Base-by-base conservation (phyloP, 305 asterid genomes). In the Ajuga reptans region DNA sequence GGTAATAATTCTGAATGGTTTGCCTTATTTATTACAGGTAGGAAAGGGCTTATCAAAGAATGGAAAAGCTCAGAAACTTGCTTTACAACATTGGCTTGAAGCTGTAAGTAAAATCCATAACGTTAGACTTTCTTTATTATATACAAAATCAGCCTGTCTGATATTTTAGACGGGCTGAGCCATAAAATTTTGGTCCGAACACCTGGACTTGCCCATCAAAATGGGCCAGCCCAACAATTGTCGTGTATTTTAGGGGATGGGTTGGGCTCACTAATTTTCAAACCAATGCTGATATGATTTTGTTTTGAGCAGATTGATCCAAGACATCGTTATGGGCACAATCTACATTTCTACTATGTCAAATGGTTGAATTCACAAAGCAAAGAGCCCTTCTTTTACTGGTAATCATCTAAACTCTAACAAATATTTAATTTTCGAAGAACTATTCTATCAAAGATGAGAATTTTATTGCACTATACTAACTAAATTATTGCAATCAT, bases 11-110 rank as follows among this genome's bases (percentile, higher is more conserved):
- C 54, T 3, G 55, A 6, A 6, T 66, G 11, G 4, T 17, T 62
- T 27, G 8, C 9, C 31, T 37, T 50, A 8, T 69, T 9, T 4
- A 17, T 72, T 50, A 55, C 72, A 84, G 89, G 85, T 84, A 0
- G 92, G 92, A 34, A 93, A 93, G 78, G 99, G 99, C 18, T 73
- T 93, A 29, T 93, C 95, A 0, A 89, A 87, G 83, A 89, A 91
- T 60, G 77, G 80, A 2, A 91, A 89, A 84, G 99, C 99, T 16
- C 97, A 79, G 71, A 93, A 93, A 75, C 92, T 93, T 68, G 96
- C 97, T 29, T 72, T 93, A 57, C 97, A 91, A 60, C 99, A 93
- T 80, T 93, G 99, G 99, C 99, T 93, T n/a, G 97, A 93, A 83
- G 99, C 99, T 45, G 99, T 93, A 70, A 84, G 99, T 84, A 55